These are phyloP conservation scores for Przewalskia tangutica DNA, from an alignment of 257 asterid species.

Conservation along the genomic window DNA sequence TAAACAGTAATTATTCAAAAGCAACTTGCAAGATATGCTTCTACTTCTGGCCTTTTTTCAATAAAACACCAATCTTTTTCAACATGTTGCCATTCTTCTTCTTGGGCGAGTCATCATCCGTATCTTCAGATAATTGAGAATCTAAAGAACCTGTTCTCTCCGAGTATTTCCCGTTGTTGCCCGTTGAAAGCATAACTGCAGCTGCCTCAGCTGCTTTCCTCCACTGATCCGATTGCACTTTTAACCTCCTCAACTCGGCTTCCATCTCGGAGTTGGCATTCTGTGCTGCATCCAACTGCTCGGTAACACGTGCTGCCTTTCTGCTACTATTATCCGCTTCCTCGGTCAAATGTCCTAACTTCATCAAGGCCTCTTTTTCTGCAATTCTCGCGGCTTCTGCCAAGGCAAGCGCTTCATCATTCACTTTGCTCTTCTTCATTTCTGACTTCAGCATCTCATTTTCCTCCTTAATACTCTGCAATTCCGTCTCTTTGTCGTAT, in stretches of 20 bases:
- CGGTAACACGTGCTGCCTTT: constrained; percentile 40
- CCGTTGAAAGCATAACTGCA: constrained; percentile 66
- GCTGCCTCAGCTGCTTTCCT: constrained; percentile 98
- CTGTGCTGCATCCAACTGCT: constrained; percentile 82
- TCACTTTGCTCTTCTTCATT: constrained; percentile 28
- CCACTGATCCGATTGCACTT: constrained; percentile 93
- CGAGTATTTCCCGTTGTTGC: constrained; percentile 40
- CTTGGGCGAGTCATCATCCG: constrained; percentile 65
- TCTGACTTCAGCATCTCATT: constrained; percentile 56
- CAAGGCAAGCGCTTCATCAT: constrained; percentile 32
- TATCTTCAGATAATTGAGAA: constrained; percentile 46
- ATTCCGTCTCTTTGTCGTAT: constrained; percentile 35
- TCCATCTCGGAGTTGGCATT: constrained; percentile 62
- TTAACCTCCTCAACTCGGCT: constrained; percentile 62
- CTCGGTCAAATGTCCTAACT: constrained; percentile 51
- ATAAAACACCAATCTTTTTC: constrained; percentile 69
- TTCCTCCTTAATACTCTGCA: constrained; percentile 40
- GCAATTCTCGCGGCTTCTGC: constrained; percentile 44
- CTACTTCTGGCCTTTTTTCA: constrained; percentile 82
- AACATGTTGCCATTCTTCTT: constrained; percentile 77
- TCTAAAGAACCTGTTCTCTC: constrained; percentile 52
- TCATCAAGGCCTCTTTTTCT: constrained; percentile 56
- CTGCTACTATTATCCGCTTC: constrained; percentile 58
- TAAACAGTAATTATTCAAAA: neutral
- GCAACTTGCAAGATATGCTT: constrained; percentile 8